Evolutionary conservation across 2,329 filamentous ascomycete species (phyloP).

Genomic region (Neofusicoccum umdonicola): DNA sequence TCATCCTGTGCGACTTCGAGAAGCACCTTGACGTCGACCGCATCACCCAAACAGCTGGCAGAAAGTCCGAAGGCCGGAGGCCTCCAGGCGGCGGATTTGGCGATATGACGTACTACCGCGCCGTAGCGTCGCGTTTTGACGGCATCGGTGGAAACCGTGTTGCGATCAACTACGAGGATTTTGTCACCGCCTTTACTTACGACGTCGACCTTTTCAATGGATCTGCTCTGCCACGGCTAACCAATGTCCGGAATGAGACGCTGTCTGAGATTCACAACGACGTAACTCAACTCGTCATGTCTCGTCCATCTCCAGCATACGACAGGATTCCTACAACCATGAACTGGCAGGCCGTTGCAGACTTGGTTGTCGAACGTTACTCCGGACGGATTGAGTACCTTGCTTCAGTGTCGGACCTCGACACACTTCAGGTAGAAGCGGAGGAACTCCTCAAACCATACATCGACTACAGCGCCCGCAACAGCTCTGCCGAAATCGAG

Average conservation of each 20-base stretch:
- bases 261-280: constrained; percentile 43
- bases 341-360: constrained; percentile 67
- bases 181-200: constrained; percentile 49
- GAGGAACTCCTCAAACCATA: constrained; percentile 35
- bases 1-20: constrained; percentile 65
- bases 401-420: not conserved
- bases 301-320: constrained; percentile 17
- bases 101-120: constrained; percentile 36
- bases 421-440: not conserved
- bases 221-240: constrained; percentile 39
- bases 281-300: constrained; percentile 43
- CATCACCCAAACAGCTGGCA: constrained; percentile 25
- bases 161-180: constrained; percentile 47
- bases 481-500: constrained; percentile 40
- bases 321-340: constrained; percentile 24
- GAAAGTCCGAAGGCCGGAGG: constrained; percentile 20
- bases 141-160: constrained; percentile 47
- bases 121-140: constrained; percentile 43
- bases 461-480: constrained; percentile 37
- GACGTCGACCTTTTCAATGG: constrained; percentile 41
- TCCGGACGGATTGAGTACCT: constrained; percentile 51
- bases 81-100: constrained; percentile 16
- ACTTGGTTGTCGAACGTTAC: constrained; percentile 65
- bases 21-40: constrained; percentile 37
- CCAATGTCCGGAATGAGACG: constrained; percentile 30